Percentiles rank a stretch among this genome's conserved stretches.
Conservation (phyloP, 2,329 filamentous ascomycete genomes). For the Pestalotiopsis sp. region DNA sequence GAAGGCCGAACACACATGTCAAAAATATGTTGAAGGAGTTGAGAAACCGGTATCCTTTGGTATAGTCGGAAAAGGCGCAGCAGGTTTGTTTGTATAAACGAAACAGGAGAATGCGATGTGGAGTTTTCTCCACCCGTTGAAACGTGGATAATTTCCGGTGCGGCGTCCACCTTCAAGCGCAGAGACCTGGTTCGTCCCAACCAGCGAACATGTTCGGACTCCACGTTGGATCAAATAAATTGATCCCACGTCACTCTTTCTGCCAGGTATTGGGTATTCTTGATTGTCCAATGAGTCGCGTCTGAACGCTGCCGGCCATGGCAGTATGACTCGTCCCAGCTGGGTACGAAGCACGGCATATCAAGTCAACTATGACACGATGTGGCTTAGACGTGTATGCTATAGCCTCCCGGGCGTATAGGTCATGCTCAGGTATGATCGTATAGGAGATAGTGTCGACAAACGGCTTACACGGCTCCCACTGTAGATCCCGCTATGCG, state of each 20-base stretch:
- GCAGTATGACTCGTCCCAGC: neutral
- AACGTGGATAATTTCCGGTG: constrained; percentile 7
- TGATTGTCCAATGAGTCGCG: neutral
- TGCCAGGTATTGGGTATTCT: neutral
- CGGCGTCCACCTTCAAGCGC: neutral
- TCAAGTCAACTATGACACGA: neutral
- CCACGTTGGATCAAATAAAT: neutral
- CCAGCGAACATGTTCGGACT: neutral
- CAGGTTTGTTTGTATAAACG: constrained; percentile 9
- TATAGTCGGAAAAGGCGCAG: neutral
- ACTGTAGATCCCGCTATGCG: too few species aligned
- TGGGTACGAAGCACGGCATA: neutral
- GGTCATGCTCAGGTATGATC: neutral
- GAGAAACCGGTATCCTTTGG: neutral
- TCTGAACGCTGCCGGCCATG: neutral
- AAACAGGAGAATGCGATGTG: constrained; percentile 6
- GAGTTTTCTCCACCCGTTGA: neutral
- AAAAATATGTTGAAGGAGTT: neutral
- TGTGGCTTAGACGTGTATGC: neutral
- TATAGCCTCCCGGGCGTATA: neutral
- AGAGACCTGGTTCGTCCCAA: neutral
- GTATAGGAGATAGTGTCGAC: too few species aligned
- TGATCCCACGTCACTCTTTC: neutral
- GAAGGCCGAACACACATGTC: neutral
- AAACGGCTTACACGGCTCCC: too few species aligned